Percentiles rank a stretch among this genome's conserved stretches.
These are phyloP conservation scores for Chytriomyces hyalinus DNA, from an alignment of 192 early-diverging fungal genomes.

Conservation along the genomic window DNA sequence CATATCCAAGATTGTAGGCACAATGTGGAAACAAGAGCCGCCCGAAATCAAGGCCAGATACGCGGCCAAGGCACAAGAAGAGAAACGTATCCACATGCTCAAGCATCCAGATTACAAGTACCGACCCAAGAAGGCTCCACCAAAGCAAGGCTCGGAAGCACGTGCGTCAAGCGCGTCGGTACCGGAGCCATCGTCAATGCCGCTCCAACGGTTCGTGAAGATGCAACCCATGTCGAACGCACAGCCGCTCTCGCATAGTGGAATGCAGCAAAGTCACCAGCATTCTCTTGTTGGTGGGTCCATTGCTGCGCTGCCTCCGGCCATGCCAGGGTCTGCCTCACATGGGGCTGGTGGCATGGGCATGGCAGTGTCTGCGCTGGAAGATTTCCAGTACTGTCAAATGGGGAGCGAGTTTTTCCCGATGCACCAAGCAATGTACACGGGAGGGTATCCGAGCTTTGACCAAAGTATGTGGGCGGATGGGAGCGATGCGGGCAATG, in stretches of 20 bases:
- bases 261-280: too few species aligned
- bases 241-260: too few species aligned
- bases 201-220: too few species aligned
- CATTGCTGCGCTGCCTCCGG: background rate
- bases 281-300: background rate
- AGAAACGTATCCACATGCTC: constrained; percentile 56
- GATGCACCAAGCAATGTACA: background rate
- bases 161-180: too few species aligned
- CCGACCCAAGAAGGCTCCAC: constrained; percentile 52
- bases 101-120: constrained; percentile 69
- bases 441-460: background rate
- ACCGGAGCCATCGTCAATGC: too few species aligned
- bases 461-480: background rate
- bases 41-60: constrained; percentile 57
- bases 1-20: constrained; percentile 61
- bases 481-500: background rate
- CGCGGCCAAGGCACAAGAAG: constrained; percentile 55
- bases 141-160: constrained; percentile 32
- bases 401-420: background rate
- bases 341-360: constrained; percentile 15
- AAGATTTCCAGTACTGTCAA: constrained; percentile 24
- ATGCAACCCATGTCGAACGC: too few species aligned
- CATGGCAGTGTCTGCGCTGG: constrained; percentile 21
- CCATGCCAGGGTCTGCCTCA: background rate
- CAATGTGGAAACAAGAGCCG: constrained; percentile 61